Evolutionary conservation across 1,284 basidiomycete genomes (phyloP).

Genomic region (Exobasidium cylindrosporum): DNA sequence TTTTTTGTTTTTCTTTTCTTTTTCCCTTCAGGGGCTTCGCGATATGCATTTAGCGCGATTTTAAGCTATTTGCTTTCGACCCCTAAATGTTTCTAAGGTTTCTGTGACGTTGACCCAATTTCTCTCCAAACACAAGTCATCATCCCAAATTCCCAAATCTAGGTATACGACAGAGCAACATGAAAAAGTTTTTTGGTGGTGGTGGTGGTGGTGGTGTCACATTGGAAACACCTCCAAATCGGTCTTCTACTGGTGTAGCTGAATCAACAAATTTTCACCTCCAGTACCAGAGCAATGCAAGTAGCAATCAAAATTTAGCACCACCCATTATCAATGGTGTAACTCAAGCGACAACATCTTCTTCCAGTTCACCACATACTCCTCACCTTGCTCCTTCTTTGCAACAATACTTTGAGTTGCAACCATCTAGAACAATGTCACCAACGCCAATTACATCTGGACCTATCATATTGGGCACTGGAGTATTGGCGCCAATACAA

Average conservation of each 20-base stretch:
- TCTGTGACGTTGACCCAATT: background rate
- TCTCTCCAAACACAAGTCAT: background rate
- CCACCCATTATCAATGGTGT: background rate
- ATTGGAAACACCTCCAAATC: too few species aligned
- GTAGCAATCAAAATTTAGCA: background rate
- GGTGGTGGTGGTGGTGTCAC: background rate
- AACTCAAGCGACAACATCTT: background rate
- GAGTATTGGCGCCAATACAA: background rate
- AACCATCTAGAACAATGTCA: background rate
- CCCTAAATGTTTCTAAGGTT: background rate
- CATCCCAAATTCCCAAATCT: background rate
- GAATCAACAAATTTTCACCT: background rate
- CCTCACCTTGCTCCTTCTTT: background rate
- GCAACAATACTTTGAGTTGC: background rate
- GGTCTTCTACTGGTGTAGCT: background rate
- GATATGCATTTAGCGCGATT: too few species aligned
- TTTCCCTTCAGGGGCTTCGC: background rate
- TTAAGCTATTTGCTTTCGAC: too few species aligned
- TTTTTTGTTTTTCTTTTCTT: too few species aligned
- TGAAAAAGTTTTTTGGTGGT: background rate
- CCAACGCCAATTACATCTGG: background rate
- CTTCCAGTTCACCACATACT: background rate
- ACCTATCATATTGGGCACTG: background rate
- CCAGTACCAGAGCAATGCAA: background rate
- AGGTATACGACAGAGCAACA: too few species aligned